phyloP scores from a whole-genome alignment of 352 stramenopile species.

The Phytopythium delawarense region DNA sequence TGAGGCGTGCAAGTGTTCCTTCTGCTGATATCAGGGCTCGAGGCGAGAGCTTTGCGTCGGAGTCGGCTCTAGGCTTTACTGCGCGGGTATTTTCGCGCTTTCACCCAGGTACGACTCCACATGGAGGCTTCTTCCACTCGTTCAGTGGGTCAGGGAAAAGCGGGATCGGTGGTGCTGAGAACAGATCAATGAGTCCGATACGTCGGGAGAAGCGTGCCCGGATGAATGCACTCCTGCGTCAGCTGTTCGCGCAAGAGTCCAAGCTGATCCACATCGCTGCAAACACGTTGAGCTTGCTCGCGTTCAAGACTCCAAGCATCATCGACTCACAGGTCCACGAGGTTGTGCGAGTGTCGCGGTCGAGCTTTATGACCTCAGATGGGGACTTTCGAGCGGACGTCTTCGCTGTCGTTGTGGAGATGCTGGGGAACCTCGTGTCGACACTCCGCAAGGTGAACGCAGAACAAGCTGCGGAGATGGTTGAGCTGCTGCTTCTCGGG shows the following conservation, averaged over 20 bases:
- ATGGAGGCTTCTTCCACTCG: conserved; percentile 55
- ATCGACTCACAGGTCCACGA: conserved; percentile 30
- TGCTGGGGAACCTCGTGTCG: conserved; percentile 50
- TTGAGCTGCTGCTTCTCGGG: conserved; percentile 51
- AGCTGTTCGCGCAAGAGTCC: conserved; percentile 62
- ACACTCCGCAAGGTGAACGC: conserved; percentile 13
- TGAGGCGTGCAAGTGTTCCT: not conserved
- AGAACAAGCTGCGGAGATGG: conserved; percentile 17
- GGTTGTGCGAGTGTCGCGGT: conserved; percentile 31
- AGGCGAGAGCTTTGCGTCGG: conserved; percentile 5
- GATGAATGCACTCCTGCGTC: conserved; percentile 35
- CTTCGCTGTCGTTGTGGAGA: conserved; percentile 54
- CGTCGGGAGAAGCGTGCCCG: conserved; percentile 23
- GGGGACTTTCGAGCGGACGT: conserved; percentile 64
- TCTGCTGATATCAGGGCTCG: conserved; percentile 5
- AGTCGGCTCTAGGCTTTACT: conserved; percentile 40
- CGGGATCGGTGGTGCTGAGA: not conserved
- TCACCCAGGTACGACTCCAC: conserved; percentile 30
- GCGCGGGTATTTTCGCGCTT: conserved; percentile 76
- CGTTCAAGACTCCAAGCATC: conserved; percentile 38
- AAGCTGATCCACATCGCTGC: conserved; percentile 48
- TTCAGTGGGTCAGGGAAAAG: conserved; percentile 28
- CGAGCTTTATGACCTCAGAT: conserved; percentile 55
- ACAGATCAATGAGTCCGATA: conserved; percentile 6
- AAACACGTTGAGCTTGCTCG: conserved; percentile 54